These are phyloP conservation scores for Macrocybe gigantea DNA, from an alignment of 768 basidiomycete genomes.

Conservation along the genomic window DNA sequence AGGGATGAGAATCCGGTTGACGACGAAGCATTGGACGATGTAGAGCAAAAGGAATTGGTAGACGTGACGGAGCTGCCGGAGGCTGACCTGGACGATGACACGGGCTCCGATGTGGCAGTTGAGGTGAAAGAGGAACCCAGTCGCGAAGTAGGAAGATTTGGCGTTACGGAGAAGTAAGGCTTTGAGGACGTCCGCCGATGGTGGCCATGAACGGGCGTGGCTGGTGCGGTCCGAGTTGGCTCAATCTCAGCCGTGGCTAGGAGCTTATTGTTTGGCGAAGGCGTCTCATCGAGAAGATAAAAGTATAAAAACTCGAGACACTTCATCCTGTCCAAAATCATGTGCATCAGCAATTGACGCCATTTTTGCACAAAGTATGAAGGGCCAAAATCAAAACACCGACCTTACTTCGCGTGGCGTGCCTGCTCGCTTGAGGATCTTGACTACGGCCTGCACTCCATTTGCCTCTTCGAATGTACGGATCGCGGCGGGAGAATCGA, in stretches of 20 bases:
- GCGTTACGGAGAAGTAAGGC: conserved; percentile 29
- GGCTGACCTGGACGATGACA: conserved; percentile 21
- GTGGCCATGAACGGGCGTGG: conserved; percentile 29
- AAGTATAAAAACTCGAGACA: conserved; percentile 94
- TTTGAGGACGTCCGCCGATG: conserved; percentile 19
- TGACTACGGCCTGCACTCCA: conserved; percentile 82
- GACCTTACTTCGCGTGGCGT: conserved; percentile 88
- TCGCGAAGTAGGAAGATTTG: conserved; percentile 30
- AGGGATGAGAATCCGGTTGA: conserved; percentile 30
- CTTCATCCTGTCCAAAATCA: conserved; percentile 65
- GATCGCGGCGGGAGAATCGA: conserved; percentile 72
- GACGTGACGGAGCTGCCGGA: conserved; percentile 39
- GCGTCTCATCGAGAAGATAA: conserved; percentile 83
- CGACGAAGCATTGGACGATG: conserved; percentile 36
- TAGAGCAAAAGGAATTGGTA: conserved; percentile 33
- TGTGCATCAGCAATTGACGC: too few relatives aligned
- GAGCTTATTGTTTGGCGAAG: conserved; percentile 13
- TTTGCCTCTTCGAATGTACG: conserved; percentile 72
- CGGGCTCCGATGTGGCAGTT: conserved; percentile 8
- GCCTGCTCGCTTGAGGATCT: conserved; percentile 77
- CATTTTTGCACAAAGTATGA: too few relatives aligned
- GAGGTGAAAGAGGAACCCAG: conserved; percentile 32
- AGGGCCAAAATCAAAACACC: conserved; percentile 12
- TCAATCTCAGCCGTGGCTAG: conserved; percentile 12
- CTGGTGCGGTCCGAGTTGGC: conserved; percentile 28